A percentile compares a stretch with the other conserved stretches of the same genome.
phyloP scores from a whole-genome alignment of 192 early-diverging fungal genomes.

The Coemansia sp. region DNA sequence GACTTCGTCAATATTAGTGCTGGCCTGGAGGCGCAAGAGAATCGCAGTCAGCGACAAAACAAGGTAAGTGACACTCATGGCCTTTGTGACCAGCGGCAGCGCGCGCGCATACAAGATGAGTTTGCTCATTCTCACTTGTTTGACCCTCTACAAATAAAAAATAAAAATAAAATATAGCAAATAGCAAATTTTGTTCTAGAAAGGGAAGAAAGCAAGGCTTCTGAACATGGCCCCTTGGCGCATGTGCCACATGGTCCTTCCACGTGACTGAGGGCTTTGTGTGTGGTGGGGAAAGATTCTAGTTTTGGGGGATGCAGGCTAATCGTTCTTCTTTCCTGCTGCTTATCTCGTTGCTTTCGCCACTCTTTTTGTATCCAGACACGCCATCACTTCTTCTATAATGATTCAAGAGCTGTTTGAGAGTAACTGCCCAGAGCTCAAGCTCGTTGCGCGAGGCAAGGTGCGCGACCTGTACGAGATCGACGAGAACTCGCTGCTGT shows the following conservation, averaged over 20 bases:
- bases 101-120: conserved; percentile 26
- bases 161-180: neutral
- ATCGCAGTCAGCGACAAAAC: conserved; percentile 27
- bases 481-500: conserved; percentile 81
- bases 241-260: neutral
- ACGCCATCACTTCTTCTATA: neutral
- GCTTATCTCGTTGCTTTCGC: conserved; percentile 1
- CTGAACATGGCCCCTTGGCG: neutral
- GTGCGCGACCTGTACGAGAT: conserved; percentile 97
- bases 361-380: neutral
- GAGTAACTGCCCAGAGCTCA: conserved; percentile 87
- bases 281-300: neutral
- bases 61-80: conserved; percentile 10
- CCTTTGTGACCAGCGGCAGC: conserved; percentile 45
- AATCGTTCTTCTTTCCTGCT: neutral
- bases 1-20: neutral
- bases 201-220: neutral
- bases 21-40: conserved; percentile 13
- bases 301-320: neutral
- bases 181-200: neutral
- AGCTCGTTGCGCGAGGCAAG: conserved; percentile 92
- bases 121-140: conserved; percentile 22
- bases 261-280: neutral
- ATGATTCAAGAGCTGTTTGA: conserved; percentile 60
- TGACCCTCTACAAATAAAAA: neutral